Evolutionary conservation across 371 early-diverging fungal genomes (phyloP).

Genomic region (Mortierella sp.): DNA sequence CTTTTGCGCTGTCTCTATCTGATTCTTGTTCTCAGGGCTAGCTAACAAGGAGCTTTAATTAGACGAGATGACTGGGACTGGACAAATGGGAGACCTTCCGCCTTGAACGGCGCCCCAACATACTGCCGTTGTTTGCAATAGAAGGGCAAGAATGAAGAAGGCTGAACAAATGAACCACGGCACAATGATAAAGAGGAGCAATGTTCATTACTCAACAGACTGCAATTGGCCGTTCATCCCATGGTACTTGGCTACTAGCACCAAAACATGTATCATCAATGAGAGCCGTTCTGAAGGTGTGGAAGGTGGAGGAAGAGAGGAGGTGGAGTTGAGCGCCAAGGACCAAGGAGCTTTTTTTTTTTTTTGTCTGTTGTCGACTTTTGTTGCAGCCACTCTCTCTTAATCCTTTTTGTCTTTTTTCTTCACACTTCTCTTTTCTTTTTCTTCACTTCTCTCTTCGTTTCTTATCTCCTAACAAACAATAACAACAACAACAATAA

Average conservation of each 20-base stretch:
- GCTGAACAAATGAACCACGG: too few species aligned
- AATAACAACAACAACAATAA: neutral
- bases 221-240: neutral
- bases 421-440: neutral
- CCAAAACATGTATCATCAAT: neutral
- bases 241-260: neutral
- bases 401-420: neutral
- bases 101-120: too few species aligned
- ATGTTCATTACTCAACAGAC: neutral
- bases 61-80: too few species aligned
- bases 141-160: too few species aligned
- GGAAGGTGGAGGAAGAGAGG: neutral
- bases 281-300: neutral
- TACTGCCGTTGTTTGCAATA: too few species aligned
- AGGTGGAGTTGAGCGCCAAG: constrained; percentile 3
- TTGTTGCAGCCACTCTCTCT: neutral
- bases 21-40: neutral
- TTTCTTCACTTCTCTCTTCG: neutral
- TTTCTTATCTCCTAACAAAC: neutral
- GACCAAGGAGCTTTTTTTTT: too few species aligned
- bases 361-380: neutral
- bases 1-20: neutral
- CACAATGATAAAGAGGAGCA: too few species aligned
- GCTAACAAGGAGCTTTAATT: neutral
- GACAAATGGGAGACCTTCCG: too few species aligned